Conservation (phyloP, 129 eudicot genomes). For the Artemisia annua region DNA sequence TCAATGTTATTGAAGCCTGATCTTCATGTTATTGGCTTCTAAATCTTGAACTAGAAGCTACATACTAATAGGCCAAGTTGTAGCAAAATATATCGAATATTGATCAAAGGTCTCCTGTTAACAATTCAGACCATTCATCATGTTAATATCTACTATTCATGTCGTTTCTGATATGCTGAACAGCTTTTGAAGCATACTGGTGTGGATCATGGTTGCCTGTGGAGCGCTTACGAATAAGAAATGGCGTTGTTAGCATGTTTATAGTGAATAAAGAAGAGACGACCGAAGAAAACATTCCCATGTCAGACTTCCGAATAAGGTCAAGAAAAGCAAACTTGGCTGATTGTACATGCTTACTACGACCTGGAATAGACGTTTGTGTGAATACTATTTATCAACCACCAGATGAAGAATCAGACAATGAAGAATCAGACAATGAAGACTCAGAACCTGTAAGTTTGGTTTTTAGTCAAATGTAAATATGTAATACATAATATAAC, state of each 20-base stretch:
- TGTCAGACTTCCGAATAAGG: conserved; percentile 66
- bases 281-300: conserved; percentile 49
- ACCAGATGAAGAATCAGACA: conserved; percentile 46
- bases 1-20: conserved; percentile 8
- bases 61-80: neutral
- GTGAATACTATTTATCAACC: conserved; percentile 51
- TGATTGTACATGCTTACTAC: conserved; percentile 75
- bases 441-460: conserved; percentile 56
- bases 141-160: conserved; percentile 4
- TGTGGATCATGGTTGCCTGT: conserved; percentile 63
- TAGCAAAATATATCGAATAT: conserved; percentile 4
- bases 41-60: conserved; percentile 7
- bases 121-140: neutral
- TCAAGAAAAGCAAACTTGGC: conserved; percentile 68
- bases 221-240: conserved; percentile 62
- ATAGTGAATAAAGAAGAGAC: conserved; percentile 48
- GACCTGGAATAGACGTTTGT: conserved; percentile 83
- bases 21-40: conserved; percentile 2
- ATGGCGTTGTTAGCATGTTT: conserved; percentile 55
- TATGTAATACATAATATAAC: neutral
- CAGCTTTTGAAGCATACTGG: conserved; percentile 93
- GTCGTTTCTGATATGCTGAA: conserved; percentile 22
- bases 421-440: conserved; percentile 43
- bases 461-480: conserved; percentile 10
- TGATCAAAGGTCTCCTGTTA: conserved; percentile 15